Base-by-base conservation (phyloP, 495 filamentous ascomycete genomes). In the Penicillium angulare region DNA sequence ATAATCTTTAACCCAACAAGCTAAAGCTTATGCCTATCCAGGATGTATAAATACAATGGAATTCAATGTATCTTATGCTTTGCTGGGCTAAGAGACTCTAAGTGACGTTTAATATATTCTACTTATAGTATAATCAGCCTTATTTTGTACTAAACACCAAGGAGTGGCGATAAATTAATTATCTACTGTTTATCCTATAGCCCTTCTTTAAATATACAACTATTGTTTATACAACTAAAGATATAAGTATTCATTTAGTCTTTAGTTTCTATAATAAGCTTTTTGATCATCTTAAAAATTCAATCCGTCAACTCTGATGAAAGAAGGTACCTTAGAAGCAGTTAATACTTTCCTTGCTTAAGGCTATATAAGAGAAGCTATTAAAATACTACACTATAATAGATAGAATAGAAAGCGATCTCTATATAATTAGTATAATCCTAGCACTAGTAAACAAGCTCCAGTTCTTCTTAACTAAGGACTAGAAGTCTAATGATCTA, bases 351-450 rank as follows among this genome's bases (percentile, higher is more conserved):
- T n/a, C n/a, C n/a, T n/a, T 22, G 22, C 15, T 33, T 46, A 23
- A 17, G 13, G 27, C 15, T 34, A 46, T 21, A 31, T 42, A 6
- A 42, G 6, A 29, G 17, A 43, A 43, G 10, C 39, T 43, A 21
- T 24, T 12, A 7, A 24, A 43, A 7, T 43, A 50, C 16, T 50
- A 50, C 10, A 22, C 24, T 42, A 1, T 27, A 41, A 50, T 15
- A 1, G n/a, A 50, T 41, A 33, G 33, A 41, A 50, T 50, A 32
- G n/a, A 33, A 41, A 22, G 24, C 3, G 8, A 50, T 21, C 2
- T 50, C n/a, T 50, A 42, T 50, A 42, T 23, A 33, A 42, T 50
- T 41, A 42, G 18, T 42, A 50, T 42, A 42, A 50, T 50, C 3
- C 24, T 42, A 31, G 24, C 15, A 33, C 17, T 9, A 4, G 22